phyloP scores from a whole-genome alignment of 805 yeast genomes.

The Ogataea trehaloabstinens region DNA sequence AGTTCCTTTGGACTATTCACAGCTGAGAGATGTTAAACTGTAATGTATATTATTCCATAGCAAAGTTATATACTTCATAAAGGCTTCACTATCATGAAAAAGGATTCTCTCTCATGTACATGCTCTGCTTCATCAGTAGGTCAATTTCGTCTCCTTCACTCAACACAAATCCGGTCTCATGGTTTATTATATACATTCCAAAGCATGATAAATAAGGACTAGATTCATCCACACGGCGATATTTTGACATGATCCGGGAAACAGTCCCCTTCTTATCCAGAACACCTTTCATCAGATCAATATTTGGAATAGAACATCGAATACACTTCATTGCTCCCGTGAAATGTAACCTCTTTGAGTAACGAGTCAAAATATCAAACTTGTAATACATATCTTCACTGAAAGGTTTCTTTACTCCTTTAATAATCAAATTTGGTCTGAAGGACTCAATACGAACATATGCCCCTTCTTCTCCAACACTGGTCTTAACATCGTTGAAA shows the following conservation, averaged over 20 bases:
- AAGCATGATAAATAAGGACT: constrained; percentile 24
- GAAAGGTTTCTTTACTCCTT: constrained; percentile 21
- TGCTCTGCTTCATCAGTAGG: constrained; percentile 15
- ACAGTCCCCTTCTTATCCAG: constrained; percentile 22
- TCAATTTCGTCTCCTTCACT: constrained; percentile 27
- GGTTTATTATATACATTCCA: constrained; percentile 29
- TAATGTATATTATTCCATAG: too few species aligned
- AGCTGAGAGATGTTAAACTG: constrained; percentile 7
- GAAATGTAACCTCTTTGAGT: constrained; percentile 14
- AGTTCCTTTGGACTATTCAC: constrained; percentile 10
- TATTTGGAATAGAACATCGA: constrained; percentile 30
- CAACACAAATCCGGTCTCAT: constrained; percentile 18
- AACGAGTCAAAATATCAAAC: constrained; percentile 18
- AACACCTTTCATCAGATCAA: constrained; percentile 19
- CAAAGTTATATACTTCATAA: background rate
- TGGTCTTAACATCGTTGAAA: constrained; percentile 10
- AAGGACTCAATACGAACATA: constrained; percentile 21
- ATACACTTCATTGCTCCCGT: constrained; percentile 27
- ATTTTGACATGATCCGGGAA: constrained; percentile 24
- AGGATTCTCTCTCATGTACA: constrained; percentile 18
- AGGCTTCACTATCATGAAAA: constrained; percentile 5
- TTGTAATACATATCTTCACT: constrained; percentile 27
- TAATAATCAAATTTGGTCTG: constrained; percentile 28
- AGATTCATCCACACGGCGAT: constrained; percentile 30
- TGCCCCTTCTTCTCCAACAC: constrained; percentile 12